Evolutionary conservation across 306 rosid genomes (phyloP).

Genomic region (Dryas octopetala): DNA sequence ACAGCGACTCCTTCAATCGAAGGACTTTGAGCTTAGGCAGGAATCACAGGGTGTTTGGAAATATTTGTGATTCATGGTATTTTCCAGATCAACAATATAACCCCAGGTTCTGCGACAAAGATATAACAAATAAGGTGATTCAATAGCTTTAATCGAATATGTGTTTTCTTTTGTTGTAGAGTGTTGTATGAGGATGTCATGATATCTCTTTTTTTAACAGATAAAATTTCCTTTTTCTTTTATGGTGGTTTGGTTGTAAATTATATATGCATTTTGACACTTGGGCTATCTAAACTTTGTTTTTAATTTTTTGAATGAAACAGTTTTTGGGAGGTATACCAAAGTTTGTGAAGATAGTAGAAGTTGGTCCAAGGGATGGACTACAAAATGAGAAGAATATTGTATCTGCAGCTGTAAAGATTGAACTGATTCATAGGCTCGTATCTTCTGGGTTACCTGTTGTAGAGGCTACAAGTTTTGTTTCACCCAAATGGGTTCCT

Average conservation of each 20-base stretch:
- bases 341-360: constrained; percentile 82
- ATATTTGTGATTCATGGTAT: constrained; percentile 44
- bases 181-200: neutral
- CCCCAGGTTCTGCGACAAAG: constrained; percentile 33
- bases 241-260: no score
- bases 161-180: neutral
- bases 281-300: neutral
- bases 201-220: neutral
- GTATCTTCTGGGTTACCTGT: constrained; percentile 77
- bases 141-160: neutral
- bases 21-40: constrained; percentile 42
- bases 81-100: constrained; percentile 39
- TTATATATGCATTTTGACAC: neutral
- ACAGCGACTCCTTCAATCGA: constrained; percentile 38
- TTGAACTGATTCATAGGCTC: constrained; percentile 71
- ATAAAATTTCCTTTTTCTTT: neutral
- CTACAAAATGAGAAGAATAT: constrained; percentile 83
- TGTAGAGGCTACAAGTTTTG: constrained; percentile 93
- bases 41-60: constrained; percentile 38
- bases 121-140: constrained; percentile 54
- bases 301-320: constrained; percentile 1
- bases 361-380: constrained; percentile 98
- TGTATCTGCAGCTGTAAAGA: constrained; percentile 67
- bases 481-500: constrained; percentile 97
- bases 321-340: constrained; percentile 66